Conservation (phyloP, 306 rosid species). For the Rubus parviflorus region DNA sequence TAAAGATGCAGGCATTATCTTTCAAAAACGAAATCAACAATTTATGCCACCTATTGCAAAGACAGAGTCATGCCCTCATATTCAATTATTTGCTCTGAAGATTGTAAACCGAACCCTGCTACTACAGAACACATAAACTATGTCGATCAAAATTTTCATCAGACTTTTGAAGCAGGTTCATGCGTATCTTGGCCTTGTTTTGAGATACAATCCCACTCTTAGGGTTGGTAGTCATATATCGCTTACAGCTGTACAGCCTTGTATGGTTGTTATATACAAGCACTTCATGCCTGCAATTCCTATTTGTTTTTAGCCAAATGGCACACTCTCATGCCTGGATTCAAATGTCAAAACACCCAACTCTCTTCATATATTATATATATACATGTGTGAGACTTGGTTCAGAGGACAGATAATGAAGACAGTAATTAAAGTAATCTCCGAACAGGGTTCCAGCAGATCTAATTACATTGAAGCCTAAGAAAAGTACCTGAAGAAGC, state of each 20-base stretch:
- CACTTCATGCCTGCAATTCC: neutral
- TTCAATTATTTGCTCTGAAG: neutral
- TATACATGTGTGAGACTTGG: neutral
- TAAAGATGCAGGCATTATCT: neutral
- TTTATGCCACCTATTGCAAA: neutral
- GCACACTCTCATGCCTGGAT: neutral
- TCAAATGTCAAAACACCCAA: no score
- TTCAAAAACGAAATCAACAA: neutral
- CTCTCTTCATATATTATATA: no score
- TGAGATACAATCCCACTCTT: neutral
- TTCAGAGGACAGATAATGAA: neutral
- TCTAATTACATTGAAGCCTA: neutral
- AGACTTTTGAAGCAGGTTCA: neutral
- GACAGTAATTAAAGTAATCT: neutral
- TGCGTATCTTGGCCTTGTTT: neutral
- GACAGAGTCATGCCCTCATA: neutral
- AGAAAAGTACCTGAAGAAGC: conserved; percentile 84
- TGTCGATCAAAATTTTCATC: neutral
- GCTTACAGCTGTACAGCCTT: no score
- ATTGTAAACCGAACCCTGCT: neutral
- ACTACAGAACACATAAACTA: neutral
- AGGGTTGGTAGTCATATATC: neutral
- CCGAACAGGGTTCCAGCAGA: neutral
- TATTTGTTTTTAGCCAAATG: neutral
- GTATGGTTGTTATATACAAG: neutral